Base-by-base conservation (phyloP, 345 rosid genomes). In the Turnera subulata region DNA sequence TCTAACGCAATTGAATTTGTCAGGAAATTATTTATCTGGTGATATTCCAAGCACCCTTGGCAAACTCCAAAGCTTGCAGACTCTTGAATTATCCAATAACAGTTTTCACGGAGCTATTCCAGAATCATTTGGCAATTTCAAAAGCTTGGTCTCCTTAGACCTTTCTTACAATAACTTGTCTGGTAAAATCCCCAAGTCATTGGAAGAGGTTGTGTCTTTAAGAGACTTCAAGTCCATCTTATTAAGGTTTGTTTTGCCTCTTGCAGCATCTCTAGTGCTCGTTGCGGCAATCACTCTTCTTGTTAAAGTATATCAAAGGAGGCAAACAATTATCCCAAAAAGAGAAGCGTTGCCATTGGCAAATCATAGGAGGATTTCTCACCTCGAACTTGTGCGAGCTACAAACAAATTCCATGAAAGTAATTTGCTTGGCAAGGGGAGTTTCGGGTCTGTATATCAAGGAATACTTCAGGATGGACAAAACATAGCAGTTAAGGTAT, bases 121-220 rank as follows among this genome's bases (percentile, higher is more conserved):
- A 9, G 19, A 26, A 24, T 53, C 72, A 42, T 25, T 74, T 9
- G 68, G 64, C 20, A 23, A 22, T 2, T 6, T 74, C 29, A 7
- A 29, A 38, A 42, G 35, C 40, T 43, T 73, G 56, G 73, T 59
- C 10, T 18, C 13, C 64, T 56, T 73, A 23, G 67, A 73, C 49
- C 21, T 62, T 19, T 66, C 72, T 0, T 57, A 19, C 4, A 66
- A 66, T 40, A 56, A 40, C 68, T 35, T 72, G 5, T 66, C 71
- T 5, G 65, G 71, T 18, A 5, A 0, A 0, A 72, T 72, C 49
- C 76, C 76, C 21, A 52, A 17, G 6, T 72, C 76, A 6, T 17
- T 73, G 8, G 64, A 64, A 29, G 20, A 14, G 9, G 70, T 73
- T 1, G 24, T 1, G 11, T 17, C 44, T n/a, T 43, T 68, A 32